A percentile compares a stretch with the other conserved stretches of the same genome.
Evolutionary conservation across 176 grass and related monocot genomes (phyloP).

Genomic region (Ampelocalamus luodianensis): DNA sequence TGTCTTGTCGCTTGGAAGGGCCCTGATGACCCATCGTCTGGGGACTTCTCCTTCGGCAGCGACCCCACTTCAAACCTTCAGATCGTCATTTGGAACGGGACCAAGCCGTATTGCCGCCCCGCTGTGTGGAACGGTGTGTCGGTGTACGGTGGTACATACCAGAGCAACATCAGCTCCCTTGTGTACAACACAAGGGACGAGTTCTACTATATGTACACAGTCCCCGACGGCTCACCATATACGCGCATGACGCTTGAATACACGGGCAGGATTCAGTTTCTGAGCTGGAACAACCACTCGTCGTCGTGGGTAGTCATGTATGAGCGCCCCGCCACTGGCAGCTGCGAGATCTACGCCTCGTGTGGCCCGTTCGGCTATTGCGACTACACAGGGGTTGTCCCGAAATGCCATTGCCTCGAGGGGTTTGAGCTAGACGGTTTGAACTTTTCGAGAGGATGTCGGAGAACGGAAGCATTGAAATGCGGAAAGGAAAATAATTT

Average conservation of each 20-base stretch:
- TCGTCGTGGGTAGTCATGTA: too few relatives aligned
- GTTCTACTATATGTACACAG: background rate
- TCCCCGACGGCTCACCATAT: conserved; percentile 38
- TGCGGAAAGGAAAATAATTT: conserved; percentile 33
- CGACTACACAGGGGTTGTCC: background rate
- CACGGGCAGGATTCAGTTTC: background rate
- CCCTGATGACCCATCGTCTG: conserved; percentile 37
- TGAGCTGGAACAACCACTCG: too few relatives aligned
- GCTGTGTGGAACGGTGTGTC: conserved; percentile 29
- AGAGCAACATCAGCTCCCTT: too few relatives aligned
- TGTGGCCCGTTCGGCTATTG: conserved; percentile 50
- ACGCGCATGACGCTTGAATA: conserved; percentile 34
- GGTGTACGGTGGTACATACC: too few relatives aligned
- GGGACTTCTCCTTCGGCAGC: conserved; percentile 25
- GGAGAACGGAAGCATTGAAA: conserved; percentile 12
- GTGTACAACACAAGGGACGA: too few relatives aligned
- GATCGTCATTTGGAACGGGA: conserved; percentile 14
- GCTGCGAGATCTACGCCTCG: background rate
- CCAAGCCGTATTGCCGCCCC: conserved; percentile 25
- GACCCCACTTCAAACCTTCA: conserved; percentile 40
- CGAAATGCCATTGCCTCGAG: conserved; percentile 26
- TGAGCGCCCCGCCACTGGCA: background rate
- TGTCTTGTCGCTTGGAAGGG: conserved; percentile 32
- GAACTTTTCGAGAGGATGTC: conserved; percentile 36
- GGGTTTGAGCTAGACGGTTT: conserved; percentile 38